phyloP scores from a whole-genome alignment of 352 stramenopile species.

The Pythium periplocum region DNA sequence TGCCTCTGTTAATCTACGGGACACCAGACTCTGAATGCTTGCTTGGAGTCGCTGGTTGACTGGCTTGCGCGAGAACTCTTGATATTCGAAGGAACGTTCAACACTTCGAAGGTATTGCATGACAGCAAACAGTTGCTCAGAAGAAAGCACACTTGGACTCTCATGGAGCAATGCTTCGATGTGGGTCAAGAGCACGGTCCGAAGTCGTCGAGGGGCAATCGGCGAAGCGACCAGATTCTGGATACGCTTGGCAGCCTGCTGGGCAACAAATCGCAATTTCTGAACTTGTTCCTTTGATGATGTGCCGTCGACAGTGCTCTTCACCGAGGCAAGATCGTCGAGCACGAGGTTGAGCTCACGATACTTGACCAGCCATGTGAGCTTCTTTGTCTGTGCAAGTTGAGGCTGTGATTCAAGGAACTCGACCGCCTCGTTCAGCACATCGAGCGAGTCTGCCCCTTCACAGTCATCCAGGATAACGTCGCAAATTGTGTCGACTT shows the following conservation, averaged over 20 bases:
- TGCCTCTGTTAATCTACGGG: constrained; percentile 53
- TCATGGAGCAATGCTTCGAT: constrained; percentile 43
- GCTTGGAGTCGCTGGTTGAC: constrained; percentile 46
- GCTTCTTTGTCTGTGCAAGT: constrained; percentile 36
- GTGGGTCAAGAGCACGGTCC: constrained; percentile 35
- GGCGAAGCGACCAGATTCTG: constrained; percentile 40
- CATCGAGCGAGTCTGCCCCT: constrained; percentile 24
- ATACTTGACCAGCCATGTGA: constrained; percentile 64
- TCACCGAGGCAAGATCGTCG: constrained; percentile 50
- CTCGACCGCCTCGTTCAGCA: constrained; percentile 62
- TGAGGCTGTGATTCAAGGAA: constrained; percentile 50
- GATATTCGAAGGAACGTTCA: constrained; percentile 59
- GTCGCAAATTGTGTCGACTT: constrained; percentile 54
- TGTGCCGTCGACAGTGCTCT: constrained; percentile 19
- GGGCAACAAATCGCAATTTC: constrained; percentile 44
- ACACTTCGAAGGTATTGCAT: constrained; percentile 59
- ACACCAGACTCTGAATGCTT: constrained; percentile 43
- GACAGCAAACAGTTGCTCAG: constrained; percentile 52
- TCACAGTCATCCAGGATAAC: constrained; percentile 46
- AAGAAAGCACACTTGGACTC: constrained; percentile 42
- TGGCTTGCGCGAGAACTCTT: constrained; percentile 33
- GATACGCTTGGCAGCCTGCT: constrained; percentile 58
- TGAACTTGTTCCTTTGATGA: constrained; percentile 16
- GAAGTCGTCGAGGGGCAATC: constrained; percentile 37
- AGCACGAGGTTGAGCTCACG: constrained; percentile 65